Evolutionary conservation across 768 basidiomycete species (phyloP), one percentile per base, ranked within the genome.

Genomic region (Russula ochroleuca): DNA sequence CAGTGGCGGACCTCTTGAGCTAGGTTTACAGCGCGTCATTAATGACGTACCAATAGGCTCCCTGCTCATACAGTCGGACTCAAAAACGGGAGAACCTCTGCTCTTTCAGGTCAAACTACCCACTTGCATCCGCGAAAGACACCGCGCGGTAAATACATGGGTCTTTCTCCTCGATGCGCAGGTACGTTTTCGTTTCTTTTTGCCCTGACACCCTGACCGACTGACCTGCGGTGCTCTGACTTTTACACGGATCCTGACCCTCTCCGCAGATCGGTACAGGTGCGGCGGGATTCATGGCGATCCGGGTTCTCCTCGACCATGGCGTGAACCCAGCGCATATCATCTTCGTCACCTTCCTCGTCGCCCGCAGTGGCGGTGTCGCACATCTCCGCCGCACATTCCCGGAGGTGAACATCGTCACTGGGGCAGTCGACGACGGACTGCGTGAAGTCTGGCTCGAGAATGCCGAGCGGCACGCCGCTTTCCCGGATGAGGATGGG

Each of bases 131-230:
- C 88, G 92, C 43, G 75, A 82, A 13, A 78, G 87, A 47, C 77
- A 84, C 56, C 76, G 78, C 41, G 93, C 94, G 3, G 74, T 78
- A 64, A 77, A 90, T 35, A 77, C 88, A 0, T 91, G 85, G 78
- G 95, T 97, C 0, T 89, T 97, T 72, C 74, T 99, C 13, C 80
- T 98, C 47, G 96, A 98, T 71, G 88, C 91, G 19, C 94, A 96
- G 79, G 91, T 85, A 70, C 19, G 71, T 59, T 11, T 21, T 57
- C 6, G n/a, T 38, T 15, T 14, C 45, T 37, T 31, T 7, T 48
- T 13, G 25, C 62, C 19, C 19, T n/a, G 14, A 15, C 15, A 45
- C 40, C 6, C 54, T 21, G 31, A 51, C 43, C 17, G 14, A 41
- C 40, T 13, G 14, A 10, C 52, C 49, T 19, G 49, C 55, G 19